Conservation (phyloP, 257 asterid genomes). For the Salvia hispanica region DNA sequence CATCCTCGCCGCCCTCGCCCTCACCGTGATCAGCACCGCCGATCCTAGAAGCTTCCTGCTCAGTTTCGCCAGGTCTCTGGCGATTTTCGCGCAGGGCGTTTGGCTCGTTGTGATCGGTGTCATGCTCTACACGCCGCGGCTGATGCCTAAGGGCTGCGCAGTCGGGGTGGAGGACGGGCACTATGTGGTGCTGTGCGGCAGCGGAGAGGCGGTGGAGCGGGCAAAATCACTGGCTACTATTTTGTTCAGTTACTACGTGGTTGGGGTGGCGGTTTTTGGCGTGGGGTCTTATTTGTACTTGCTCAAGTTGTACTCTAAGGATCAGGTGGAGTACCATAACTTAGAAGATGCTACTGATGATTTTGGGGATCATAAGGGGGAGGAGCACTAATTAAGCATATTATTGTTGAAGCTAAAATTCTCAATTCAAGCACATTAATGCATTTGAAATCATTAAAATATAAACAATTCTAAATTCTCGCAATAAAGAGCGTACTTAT, state of each 20-base stretch:
- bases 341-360: too few relatives aligned
- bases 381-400: too few relatives aligned
- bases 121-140: conserved; percentile 4
- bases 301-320: conserved; percentile 27
- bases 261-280: conserved; percentile 39
- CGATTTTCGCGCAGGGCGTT: not conserved
- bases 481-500: too few relatives aligned
- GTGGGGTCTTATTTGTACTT: conserved; percentile 35
- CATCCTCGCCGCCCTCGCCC: conserved; percentile 1
- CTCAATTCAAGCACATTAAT: too few relatives aligned
- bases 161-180: not conserved
- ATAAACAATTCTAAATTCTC: too few relatives aligned
- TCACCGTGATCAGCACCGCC: not conserved
- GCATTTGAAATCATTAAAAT: too few relatives aligned
- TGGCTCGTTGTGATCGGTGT: not conserved
- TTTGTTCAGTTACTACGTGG: conserved; percentile 47
- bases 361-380: too few relatives aligned
- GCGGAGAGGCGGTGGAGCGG: conserved; percentile 40
- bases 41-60: conserved; percentile 14
- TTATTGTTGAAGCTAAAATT: too few relatives aligned
- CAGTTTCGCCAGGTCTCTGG: conserved; percentile 3
- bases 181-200: not conserved
- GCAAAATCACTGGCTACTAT: conserved; percentile 55
- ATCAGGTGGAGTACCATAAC: conserved; percentile 37
- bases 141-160: conserved; percentile 12